Conservation (phyloP, 1,139 yeast species). For the Debaryomycetaceae sp. region DNA sequence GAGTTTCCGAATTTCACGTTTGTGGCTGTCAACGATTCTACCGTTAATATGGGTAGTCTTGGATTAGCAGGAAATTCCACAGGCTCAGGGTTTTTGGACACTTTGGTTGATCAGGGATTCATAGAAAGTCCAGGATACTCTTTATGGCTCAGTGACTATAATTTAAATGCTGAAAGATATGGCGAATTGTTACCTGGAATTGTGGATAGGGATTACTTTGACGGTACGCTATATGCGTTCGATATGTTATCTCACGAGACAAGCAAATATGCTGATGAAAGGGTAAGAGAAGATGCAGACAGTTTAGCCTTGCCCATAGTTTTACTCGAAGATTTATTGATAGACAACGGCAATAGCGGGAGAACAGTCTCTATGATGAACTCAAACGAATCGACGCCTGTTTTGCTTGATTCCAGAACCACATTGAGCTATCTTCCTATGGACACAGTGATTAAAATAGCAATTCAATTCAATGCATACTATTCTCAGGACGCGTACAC, state of each 20-base stretch:
- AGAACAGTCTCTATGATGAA: constrained; percentile 33
- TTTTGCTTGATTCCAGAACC: constrained; percentile 58
- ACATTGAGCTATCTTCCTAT: constrained; percentile 57
- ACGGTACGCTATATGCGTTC: constrained; percentile 46
- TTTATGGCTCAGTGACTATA: constrained; percentile 36
- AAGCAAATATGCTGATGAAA: constrained; percentile 19
- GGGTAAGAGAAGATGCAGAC: constrained; percentile 15
- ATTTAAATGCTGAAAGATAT: constrained; percentile 8
- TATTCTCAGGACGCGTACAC: constrained; percentile 46
- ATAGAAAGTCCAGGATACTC: constrained; percentile 55
- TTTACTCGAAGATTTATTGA: constrained; percentile 51
- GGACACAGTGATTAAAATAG: constrained; percentile 57
- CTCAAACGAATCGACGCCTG: constrained; percentile 43
- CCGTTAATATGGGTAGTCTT: constrained; percentile 27
- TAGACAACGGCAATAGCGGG: constrained; percentile 41
- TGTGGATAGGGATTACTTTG: constrained; percentile 44
- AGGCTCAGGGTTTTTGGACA: constrained; percentile 41
- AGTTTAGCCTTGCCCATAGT: constrained; percentile 48
- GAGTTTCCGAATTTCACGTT: constrained; percentile 24
- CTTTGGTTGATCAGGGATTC: constrained; percentile 24
- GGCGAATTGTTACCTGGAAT: constrained; percentile 59
- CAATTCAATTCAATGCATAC: constrained; percentile 71
- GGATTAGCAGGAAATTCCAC: constrained; percentile 51
- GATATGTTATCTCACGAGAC: constrained; percentile 38
- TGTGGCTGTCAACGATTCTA: constrained; percentile 21